These are phyloP conservation scores for Pyrenochaeta sp. DNA, from an alignment of 2,329 filamentous ascomycete genomes.

Conservation along the genomic window DNA sequence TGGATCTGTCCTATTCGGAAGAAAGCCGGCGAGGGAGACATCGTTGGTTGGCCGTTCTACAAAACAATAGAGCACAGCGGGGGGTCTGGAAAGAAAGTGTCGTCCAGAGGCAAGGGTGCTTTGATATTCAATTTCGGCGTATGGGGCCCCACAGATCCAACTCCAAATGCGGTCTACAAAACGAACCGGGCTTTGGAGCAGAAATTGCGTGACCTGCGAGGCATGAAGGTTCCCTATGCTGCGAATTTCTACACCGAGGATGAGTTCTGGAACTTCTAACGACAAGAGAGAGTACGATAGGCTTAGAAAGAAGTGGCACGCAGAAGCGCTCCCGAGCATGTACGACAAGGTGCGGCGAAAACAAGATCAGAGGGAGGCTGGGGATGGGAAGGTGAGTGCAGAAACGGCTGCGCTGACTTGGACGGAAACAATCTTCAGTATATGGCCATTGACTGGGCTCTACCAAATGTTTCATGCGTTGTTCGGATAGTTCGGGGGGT, in stretches of 20 bases:
- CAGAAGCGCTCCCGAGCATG: slow-evolving; percentile 65
- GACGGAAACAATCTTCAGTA: not conserved
- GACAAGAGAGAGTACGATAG: slow-evolving; percentile 64
- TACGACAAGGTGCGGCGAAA: slow-evolving; percentile 65
- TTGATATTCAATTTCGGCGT: slow-evolving; percentile 58
- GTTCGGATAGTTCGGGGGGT: not conserved
- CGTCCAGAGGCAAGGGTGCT: slow-evolving; percentile 3
- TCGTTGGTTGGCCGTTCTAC: slow-evolving; percentile 17
- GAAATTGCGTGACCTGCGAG: slow-evolving; percentile 71
- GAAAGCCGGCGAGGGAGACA: slow-evolving; percentile 1
- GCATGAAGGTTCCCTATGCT: slow-evolving; percentile 85
- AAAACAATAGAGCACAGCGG: slow-evolving; percentile 1
- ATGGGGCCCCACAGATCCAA: slow-evolving; percentile 74
- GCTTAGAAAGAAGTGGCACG: slow-evolving; percentile 63
- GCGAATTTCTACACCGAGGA: slow-evolving; percentile 78
- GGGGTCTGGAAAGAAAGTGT: not conserved
- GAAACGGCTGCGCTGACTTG: not conserved
- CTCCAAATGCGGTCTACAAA: slow-evolving; percentile 63
- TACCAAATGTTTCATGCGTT: slow-evolving; percentile 4
- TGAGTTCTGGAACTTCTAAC: slow-evolving; percentile 70
- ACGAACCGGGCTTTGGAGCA: slow-evolving; percentile 74
- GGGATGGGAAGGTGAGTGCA: slow-evolving; percentile 32
- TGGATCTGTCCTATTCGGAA: slow-evolving; percentile 61
- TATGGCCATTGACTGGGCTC: slow-evolving; percentile 5
- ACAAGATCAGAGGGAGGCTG: not conserved